These are phyloP conservation scores for Parastagonospora avenae DNA, from an alignment of 2,329 filamentous ascomycete genomes.

Conservation along the genomic window DNA sequence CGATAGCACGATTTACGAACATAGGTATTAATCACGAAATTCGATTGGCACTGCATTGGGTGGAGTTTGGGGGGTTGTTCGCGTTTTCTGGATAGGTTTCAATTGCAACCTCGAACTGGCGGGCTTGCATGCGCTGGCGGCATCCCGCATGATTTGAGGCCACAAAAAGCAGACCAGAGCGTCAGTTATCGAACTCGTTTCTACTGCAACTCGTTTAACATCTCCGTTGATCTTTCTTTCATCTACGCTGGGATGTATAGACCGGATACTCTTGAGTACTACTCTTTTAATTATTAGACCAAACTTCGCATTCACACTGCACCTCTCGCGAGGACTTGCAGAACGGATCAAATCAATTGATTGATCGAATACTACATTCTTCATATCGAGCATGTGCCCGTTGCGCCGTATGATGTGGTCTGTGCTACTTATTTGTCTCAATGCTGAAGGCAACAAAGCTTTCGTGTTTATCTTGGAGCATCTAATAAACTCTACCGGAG, in stretches of 20 bases:
- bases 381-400: not conserved
- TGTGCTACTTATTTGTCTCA: no score
- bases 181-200: no score
- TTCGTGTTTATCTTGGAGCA: no score
- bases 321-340: constrained; percentile 14
- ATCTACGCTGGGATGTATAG: constrained; percentile 5
- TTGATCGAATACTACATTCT: not conserved
- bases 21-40: constrained; percentile 9
- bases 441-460: no score
- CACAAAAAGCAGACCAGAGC: no score
- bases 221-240: not conserved
- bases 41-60: constrained; percentile 15
- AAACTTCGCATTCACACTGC: constrained; percentile 9
- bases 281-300: constrained; percentile 26
- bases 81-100: not conserved
- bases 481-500: no score
- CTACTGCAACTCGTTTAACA: not conserved
- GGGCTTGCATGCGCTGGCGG: not conserved
- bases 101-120: constrained; percentile 1
- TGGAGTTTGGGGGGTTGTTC: constrained; percentile 15
- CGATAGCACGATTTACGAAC: constrained; percentile 24
- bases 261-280: constrained; percentile 10
- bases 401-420: no score
- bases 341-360: not conserved
- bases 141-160: no score